Evolutionary conservation across 2,329 filamentous ascomycete species (phyloP).

Genomic region (Penicillium polonicum): DNA sequence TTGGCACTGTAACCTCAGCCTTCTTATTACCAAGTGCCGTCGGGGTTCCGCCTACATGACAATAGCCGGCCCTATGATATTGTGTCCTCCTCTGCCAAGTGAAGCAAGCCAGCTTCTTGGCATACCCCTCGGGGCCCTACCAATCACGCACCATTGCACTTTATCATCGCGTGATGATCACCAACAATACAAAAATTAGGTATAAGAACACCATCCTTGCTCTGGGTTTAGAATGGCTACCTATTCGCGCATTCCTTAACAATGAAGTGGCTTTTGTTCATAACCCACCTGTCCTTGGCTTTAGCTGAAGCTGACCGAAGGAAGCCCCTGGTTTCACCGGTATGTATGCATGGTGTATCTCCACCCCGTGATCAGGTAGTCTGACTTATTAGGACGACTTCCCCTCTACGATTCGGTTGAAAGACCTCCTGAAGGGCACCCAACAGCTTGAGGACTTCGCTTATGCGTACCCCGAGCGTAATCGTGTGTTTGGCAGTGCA

Average conservation of each 20-base stretch:
- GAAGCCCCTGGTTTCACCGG: conserved; percentile 18
- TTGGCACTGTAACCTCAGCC: conserved; percentile 21
- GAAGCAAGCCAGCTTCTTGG: conserved; percentile 12
- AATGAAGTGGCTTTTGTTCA: conserved; percentile 15
- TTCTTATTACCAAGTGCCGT: conserved; percentile 12
- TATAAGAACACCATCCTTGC: conserved; percentile 1
- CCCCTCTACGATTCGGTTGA: conserved; percentile 47
- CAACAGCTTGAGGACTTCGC: conserved; percentile 51
- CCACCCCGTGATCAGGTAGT: neutral
- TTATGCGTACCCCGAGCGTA: conserved; percentile 29
- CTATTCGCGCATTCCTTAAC: neutral
- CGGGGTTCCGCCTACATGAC: conserved; percentile 15
- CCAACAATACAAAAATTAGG: neutral
- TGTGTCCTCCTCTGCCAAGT: conserved; percentile 11
- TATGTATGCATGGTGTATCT: conserved; percentile 6
- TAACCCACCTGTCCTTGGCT: conserved; percentile 10
- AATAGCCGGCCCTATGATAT: conserved; percentile 11
- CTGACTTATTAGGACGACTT: conserved; percentile 20
- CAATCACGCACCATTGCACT: conserved; percentile 5
- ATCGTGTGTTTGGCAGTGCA: conserved; percentile 31
- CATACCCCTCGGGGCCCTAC: neutral
- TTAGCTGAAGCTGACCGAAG: conserved; percentile 3
- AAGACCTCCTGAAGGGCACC: conserved; percentile 60
- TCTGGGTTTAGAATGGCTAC: neutral
- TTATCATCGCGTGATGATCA: conserved; percentile 10